These are phyloP conservation scores for Trifolium fragiferum DNA, from an alignment of 306 rosid genomes.

Conservation along the genomic window DNA sequence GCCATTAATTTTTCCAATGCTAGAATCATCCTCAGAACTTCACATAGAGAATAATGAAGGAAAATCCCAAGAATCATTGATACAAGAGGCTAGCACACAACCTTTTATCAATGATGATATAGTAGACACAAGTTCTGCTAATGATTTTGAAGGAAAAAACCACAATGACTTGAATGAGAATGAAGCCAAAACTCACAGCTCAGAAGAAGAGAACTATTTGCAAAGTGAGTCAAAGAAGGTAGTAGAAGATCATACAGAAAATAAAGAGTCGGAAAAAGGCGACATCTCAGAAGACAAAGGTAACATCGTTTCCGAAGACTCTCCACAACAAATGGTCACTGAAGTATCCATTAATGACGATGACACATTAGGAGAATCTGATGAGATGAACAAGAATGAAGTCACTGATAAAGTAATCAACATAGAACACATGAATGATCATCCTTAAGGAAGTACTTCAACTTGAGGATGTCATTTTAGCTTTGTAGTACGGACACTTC, in stretches of 20 bases:
- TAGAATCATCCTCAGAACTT: constrained; percentile 36
- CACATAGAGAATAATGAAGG: constrained; percentile 35
- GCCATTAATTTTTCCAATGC: constrained; percentile 30
- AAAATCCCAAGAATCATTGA: constrained; percentile 3
- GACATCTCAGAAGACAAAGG: not conserved
- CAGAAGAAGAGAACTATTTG: constrained; percentile 10
- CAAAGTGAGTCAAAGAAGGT: constrained; percentile 23
- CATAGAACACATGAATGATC: constrained; percentile 13
- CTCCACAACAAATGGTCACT: constrained; percentile 15
- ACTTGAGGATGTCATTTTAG: constrained; percentile 1
- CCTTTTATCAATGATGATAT: constrained; percentile 13
- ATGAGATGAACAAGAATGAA: constrained; percentile 25
- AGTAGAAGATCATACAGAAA: constrained; percentile 22
- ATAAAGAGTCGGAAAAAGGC: not conserved
- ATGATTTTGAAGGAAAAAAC: constrained; percentile 28
- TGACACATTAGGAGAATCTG: not conserved
- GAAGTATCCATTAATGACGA: not conserved
- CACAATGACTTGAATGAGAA: not conserved
- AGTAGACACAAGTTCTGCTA: constrained; percentile 4
- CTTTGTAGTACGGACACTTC: not conserved
- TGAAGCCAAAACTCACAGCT: constrained; percentile 24
- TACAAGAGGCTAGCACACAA: constrained; percentile 25
- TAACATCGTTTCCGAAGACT: not conserved
- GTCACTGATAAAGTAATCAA: not conserved
- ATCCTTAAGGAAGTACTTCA: constrained; percentile 22